Base-by-base conservation (phyloP, 768 basidiomycete species). In the Boletus huronensis region DNA sequence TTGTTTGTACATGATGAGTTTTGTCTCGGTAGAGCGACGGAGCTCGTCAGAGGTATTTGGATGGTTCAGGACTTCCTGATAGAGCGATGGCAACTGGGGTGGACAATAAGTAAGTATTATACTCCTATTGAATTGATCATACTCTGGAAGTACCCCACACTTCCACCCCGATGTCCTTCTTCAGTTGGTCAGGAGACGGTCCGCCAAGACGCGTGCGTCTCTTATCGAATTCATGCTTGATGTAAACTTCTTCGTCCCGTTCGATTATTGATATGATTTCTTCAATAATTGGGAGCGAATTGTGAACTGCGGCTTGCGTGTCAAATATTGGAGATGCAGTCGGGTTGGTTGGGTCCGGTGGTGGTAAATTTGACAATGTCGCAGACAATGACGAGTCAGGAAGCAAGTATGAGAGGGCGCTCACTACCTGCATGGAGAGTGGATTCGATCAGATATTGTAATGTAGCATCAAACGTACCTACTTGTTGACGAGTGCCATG, bases 61-160 rank as follows among this genome's bases (percentile, higher is more conserved):
- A 61, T 96, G 93, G 55, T 85, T 86, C 31, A 94, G 70, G n/a
- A 95, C 74, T 60, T 93, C 87, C 31, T 83, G 75, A 59, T 94
- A 96, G 28, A 94, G 71, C 1, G 57, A 65, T 2, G 89, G 89
- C 31, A 96, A 73, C 87, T 90, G 58, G 47, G 44, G 38, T 46
- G n/a, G 32, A 38, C 28, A 13, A 36, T 67, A 3, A 64, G 63
- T 21, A 54, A 46, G 44, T 17, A 43, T 40, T 17, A 48, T 38
- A 52, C 5, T 14, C 50, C 42, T 17, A 1, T 42, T 49, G 23
- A 42, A 34, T 5, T 11, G 34, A 34, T 50, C 71, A 28, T 62
- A 87, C 91, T 73, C 77, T 75, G 8, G 91, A 93, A 17, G 68
- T 57, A 19, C 72, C 67, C 75, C 80, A 83, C 0, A 89, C 74